phyloP scores from a whole-genome alignment of 768 basidiomycete genomes.

The Tulasnella sp. region DNA sequence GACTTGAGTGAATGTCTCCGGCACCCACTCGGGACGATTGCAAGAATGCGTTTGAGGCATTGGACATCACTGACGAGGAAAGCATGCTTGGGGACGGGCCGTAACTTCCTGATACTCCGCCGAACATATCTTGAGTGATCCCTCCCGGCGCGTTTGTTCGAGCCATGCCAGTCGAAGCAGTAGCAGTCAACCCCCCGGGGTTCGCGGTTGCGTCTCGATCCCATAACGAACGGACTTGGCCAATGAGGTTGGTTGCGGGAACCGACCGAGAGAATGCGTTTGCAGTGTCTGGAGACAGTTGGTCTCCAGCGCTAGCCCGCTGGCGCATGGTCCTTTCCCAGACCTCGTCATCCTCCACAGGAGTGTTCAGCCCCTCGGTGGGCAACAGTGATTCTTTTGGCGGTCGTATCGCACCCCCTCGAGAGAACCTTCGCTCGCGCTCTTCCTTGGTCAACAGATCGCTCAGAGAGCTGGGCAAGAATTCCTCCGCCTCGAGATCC shows the following conservation, averaged over 20 bases:
- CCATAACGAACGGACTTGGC: constrained; percentile 81
- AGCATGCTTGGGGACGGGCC: constrained; percentile 25
- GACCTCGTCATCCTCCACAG: neutral
- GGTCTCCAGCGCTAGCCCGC: neutral
- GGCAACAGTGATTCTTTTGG: constrained; percentile 8
- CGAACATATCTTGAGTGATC: constrained; percentile 42
- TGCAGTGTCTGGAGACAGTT: neutral
- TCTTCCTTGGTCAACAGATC: constrained; percentile 90
- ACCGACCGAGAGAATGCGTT: constrained; percentile 69
- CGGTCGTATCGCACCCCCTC: constrained; percentile 45
- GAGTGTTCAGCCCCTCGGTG: neutral
- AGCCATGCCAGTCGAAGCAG: constrained; percentile 1
- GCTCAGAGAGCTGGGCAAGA: constrained; percentile 81
- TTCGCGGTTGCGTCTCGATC: constrained; percentile 47
- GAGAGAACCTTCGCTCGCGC: constrained; percentile 72
- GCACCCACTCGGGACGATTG: constrained; percentile 16
- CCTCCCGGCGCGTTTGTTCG: neutral
- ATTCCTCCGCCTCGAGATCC: constrained; percentile 74
- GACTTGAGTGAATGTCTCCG: neutral
- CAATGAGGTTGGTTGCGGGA: constrained; percentile 69
- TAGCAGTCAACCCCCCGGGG: neutral
- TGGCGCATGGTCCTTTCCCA: constrained; percentile 18
- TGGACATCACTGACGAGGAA: constrained; percentile 13
- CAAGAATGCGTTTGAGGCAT: constrained; percentile 27
- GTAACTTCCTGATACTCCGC: constrained; percentile 33